Base-by-base conservation (phyloP, 2,329 filamentous ascomycete species). In the Claviceps sp. region DNA sequence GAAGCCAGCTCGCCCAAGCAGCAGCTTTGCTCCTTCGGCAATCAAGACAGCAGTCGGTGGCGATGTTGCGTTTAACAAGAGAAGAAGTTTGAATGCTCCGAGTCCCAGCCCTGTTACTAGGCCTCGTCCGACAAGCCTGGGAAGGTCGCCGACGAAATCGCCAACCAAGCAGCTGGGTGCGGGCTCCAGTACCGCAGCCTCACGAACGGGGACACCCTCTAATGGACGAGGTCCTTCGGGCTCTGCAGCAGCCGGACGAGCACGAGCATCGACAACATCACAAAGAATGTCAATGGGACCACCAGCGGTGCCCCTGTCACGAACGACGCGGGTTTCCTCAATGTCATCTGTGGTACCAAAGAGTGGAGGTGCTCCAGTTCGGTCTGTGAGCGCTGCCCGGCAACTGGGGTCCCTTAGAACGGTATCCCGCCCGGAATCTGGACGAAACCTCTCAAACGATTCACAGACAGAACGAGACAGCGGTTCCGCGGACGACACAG, bases 121-220 rank as follows among this genome's bases (percentile, higher is more conserved):
- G 63, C 70, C 74, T 20, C 71, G 79, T 34, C 74, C 78, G 16
- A 70, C 74, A 14, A 84, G 79, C 61, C 73, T 80, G 54, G 63
- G 71, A 37, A 74, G 79, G 82, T 89, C 84, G 54, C 86, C 87
- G 2, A 83, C 79, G 0, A 90, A 87, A 61, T 90, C 86, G 1
- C 87, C 87, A 1, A 87, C 84, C 3, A 93, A 93, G 63, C 84
- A 87, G 59, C 65, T 86, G 46, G 67, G 66, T 54, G 73, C 67
- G 40, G 73, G 81, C 1, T 78, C 82, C 1, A 82, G 77, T 58
- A 66, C 75, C 5, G 70, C 75, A 2, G 78, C 74, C 1, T 84
- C 84, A 42, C 73, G 83, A 59, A 87, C 81, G 13, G 77, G 70
- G 41, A 87, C 82, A 2, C 81, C 85, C 1, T 77, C 81, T 42